Base-by-base conservation (phyloP, 805 yeast genomes). In the Candida taoyuanica region DNA sequence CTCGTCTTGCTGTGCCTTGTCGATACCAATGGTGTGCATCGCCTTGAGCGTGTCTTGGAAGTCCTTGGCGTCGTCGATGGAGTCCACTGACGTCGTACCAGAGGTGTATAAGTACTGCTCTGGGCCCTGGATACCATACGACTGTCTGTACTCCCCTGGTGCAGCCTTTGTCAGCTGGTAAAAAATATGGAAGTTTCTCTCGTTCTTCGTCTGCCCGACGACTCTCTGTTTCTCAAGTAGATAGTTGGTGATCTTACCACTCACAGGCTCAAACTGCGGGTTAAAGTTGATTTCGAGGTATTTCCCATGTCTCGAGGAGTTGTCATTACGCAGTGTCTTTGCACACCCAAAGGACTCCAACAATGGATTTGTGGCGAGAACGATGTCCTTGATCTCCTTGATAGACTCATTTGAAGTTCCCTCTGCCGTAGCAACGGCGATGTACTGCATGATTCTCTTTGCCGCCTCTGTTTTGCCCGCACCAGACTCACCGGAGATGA, bases 391-490 rank as follows among this genome's bases (percentile, higher is more conserved):
- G 63, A 91, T 89, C 55, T 78, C 80, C 45, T 84, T 78, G 53
- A 93, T 91, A 14, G 77, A 76, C n/a, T 69, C 70, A 23, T 83
- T 73, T 16, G 83, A 71, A 7, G 78, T 64, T 7, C 71, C 60
- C 13, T 78, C 71, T 11, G 89, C 94, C 2, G 93, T 81, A 4
- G 88, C 95, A 17, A 89, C 78, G 26, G 97, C 88, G 50, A 91
- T 83, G 60, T 91, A 91, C 64, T 91, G 97, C 98, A 91, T 91
- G 62, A 91, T 89, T 60, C 94, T 78, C 68, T 91, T 91, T 29
- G 98, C 97, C 17, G 97, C 97, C 65, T 91, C 98, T 5, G 98
- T 91, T 59, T 91, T 91, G 35, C 98, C 98, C 5, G 98, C 98
- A 46, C 98, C 98, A 1, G 96, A 85, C 61, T 91, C 98, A 40